A percentile compares a stretch with the other conserved stretches of the same genome.
These are phyloP conservation scores for Hemileccinum impolitum DNA, from an alignment of 768 basidiomycete species.

Conservation along the genomic window DNA sequence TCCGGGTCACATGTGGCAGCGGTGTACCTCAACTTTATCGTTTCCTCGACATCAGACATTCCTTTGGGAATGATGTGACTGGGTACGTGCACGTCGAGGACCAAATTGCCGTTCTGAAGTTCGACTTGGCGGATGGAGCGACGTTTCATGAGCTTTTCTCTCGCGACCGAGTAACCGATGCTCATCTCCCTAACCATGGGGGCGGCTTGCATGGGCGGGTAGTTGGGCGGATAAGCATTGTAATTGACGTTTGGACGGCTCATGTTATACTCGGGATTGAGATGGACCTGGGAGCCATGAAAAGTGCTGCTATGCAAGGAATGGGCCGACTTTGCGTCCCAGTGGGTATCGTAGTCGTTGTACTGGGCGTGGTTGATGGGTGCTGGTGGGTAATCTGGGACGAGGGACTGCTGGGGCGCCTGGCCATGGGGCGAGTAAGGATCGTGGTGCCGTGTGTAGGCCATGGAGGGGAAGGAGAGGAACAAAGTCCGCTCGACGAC, in stretches of 20 bases:
- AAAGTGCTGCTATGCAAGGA: conserved; percentile 54
- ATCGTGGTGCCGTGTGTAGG: conserved; percentile 51
- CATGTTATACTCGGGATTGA: conserved; percentile 61
- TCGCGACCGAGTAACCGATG: conserved; percentile 61
- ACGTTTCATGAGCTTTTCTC: conserved; percentile 80
- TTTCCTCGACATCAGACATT: conserved; percentile 62
- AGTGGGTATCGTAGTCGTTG: conserved; percentile 42
- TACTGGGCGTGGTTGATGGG: conserved; percentile 37
- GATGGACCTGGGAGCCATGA: conserved; percentile 69
- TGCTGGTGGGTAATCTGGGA: conserved; percentile 37
- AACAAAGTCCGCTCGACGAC: conserved; percentile 20
- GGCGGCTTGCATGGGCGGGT: conserved; percentile 57
- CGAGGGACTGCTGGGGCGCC: conserved; percentile 29
- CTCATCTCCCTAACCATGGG: conserved; percentile 45
- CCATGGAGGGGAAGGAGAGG: conserved; percentile 37
- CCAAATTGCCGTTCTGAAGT: conserved; percentile 78
- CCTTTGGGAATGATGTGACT: conserved; percentile 71
- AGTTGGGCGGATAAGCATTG: conserved; percentile 41
- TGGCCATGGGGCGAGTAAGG: conserved; percentile 40
- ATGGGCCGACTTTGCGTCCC: conserved; percentile 52
- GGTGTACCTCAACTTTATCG: conserved; percentile 83
- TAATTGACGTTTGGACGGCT: conserved; percentile 46
- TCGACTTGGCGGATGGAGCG: conserved; percentile 77
- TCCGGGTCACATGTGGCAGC: conserved; percentile 90
- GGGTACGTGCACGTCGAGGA: conserved; percentile 80